Conservation (phyloP, 2,329 filamentous ascomycete genomes). For the Aspergillus clavatus region DNA sequence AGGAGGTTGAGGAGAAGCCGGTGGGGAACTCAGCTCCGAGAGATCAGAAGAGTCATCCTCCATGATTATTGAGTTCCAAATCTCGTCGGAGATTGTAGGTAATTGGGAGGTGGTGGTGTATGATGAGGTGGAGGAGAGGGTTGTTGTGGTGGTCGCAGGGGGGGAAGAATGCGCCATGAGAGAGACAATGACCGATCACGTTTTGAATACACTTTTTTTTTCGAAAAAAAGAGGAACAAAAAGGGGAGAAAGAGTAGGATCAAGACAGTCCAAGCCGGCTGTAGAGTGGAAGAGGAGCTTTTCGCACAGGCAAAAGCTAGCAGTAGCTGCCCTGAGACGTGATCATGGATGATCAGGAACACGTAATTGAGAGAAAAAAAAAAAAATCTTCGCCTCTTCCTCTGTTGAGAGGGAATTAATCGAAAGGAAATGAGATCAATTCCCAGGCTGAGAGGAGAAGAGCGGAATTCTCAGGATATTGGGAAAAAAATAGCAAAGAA, state of each 20-base stretch:
- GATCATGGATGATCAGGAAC: not conserved
- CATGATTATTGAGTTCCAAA: conserved; percentile 17
- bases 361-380: not conserved
- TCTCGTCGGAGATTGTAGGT: conserved; percentile 1
- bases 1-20: conserved; percentile 36
- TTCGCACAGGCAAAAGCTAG: conserved; percentile 8
- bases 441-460: not conserved
- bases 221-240: conserved; percentile 1
- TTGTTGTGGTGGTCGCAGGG: conserved; percentile 8
- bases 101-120: conserved; percentile 8
- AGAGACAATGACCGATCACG: conserved; percentile 12
- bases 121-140: conserved; percentile 5
- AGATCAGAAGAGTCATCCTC: conserved; percentile 31
- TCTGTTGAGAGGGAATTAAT: not conserved
- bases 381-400: not conserved
- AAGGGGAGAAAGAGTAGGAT: conserved; percentile 9
- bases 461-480: too few species aligned
- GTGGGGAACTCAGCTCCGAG: conserved; percentile 41
- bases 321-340: not conserved
- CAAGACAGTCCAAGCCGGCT: too few species aligned
- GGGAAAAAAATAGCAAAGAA: not conserved
- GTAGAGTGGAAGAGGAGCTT: conserved; percentile 8
- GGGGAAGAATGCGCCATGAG: conserved; percentile 7
- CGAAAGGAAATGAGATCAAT: not conserved
- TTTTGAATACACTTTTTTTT: too few species aligned